Conservation (phyloP, 2,329 filamentous ascomycete species). For the Penicillium sp. region DNA sequence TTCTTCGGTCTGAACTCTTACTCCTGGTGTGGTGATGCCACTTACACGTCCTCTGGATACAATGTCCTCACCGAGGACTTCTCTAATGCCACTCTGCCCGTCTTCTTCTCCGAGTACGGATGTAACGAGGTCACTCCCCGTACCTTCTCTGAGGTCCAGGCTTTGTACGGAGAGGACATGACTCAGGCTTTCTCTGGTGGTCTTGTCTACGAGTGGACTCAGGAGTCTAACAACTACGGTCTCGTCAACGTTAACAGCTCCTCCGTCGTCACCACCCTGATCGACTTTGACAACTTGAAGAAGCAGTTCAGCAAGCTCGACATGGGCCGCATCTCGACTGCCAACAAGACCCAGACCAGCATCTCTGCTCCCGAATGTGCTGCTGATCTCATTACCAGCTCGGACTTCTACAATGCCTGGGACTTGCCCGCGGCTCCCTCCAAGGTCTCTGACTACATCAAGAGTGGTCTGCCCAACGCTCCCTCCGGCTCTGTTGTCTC, state of each 20-base stretch:
- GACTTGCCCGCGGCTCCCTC: conserved; percentile 69
- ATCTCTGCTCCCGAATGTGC: conserved; percentile 65
- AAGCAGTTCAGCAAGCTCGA: conserved; percentile 74
- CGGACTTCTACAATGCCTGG: conserved; percentile 75
- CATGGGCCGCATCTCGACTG: conserved; percentile 64
- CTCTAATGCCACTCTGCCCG: conserved; percentile 57
- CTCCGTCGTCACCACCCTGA: conserved; percentile 58
- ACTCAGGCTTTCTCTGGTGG: conserved; percentile 60
- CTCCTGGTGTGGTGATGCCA: conserved; percentile 66
- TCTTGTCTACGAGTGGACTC: conserved; percentile 53
- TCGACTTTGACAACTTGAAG: conserved; percentile 73
- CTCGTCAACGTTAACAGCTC: conserved; percentile 64
- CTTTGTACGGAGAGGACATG: conserved; percentile 63
- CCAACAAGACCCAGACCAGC: conserved; percentile 58
- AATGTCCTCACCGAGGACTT: conserved; percentile 61
- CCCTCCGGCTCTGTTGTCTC: conserved; percentile 65
- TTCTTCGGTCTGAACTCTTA: conserved; percentile 70
- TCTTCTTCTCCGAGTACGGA: conserved; percentile 69
- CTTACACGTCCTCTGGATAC: conserved; percentile 57
- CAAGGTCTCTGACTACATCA: conserved; percentile 70
- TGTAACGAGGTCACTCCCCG: conserved; percentile 62
- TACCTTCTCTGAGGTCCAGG: conserved; percentile 61
- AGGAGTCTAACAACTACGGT: conserved; percentile 51
- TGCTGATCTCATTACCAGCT: conserved; percentile 63
- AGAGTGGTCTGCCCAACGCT: conserved; percentile 69